phyloP scores from a whole-genome alignment of 2,329 filamentous ascomycete species.

The Hypoxylon sp. region DNA sequence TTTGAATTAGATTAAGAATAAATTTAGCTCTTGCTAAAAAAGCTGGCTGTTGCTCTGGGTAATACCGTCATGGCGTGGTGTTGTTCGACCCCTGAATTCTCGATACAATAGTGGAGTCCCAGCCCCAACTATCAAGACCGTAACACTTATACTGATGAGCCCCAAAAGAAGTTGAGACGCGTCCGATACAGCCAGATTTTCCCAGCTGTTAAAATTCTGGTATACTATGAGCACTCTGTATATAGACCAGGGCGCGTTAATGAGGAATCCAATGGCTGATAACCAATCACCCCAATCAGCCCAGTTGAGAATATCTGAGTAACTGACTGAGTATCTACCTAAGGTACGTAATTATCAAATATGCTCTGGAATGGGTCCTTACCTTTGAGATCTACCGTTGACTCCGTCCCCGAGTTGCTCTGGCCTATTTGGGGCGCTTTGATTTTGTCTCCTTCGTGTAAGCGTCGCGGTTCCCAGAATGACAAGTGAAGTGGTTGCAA shows the following conservation, averaged over 20 bases:
- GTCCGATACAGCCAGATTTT: neutral
- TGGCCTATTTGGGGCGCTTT: neutral
- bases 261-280: neutral
- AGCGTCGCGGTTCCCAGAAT: neutral
- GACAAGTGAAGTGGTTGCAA: neutral
- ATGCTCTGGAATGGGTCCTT: neutral
- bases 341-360: too few species aligned
- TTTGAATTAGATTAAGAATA: too few species aligned
- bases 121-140: neutral
- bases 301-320: neutral
- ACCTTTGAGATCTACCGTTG: neutral
- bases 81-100: neutral
- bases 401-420: neutral
- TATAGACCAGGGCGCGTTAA: neutral
- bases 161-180: neutral
- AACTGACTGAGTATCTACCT: neutral
- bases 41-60: too few species aligned
- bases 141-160: neutral
- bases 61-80: neutral
- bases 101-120: neutral
- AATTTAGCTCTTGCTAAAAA: too few species aligned
- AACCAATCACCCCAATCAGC: neutral
- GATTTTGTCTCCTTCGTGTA: neutral
- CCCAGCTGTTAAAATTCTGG: neutral
- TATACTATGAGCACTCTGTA: neutral